phyloP scores from a whole-genome alignment of 1,284 basidiomycete genomes.

The Cryptococcus sp. region DNA sequence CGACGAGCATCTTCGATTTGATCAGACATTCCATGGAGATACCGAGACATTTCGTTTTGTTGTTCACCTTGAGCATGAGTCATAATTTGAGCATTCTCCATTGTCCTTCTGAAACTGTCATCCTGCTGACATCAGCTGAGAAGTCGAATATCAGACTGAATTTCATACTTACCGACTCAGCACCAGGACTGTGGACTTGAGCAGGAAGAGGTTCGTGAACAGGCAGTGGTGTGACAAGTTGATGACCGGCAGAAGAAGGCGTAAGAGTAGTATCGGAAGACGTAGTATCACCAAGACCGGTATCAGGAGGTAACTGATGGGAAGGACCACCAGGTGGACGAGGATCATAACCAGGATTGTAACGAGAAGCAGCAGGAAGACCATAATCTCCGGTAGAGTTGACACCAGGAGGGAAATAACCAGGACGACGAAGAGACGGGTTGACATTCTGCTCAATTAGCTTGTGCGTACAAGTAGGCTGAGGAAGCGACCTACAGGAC shows the following conservation, averaged over 20 bases:
- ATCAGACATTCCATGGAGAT: conserved; percentile 42
- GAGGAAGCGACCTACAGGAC: conserved; percentile 23
- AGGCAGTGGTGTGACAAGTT: conserved; percentile 26
- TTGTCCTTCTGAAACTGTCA: background rate
- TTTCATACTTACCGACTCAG: background rate
- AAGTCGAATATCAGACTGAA: background rate
- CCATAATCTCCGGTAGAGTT: conserved; percentile 33
- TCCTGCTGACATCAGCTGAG: background rate
- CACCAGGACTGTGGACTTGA: background rate
- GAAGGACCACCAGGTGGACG: conserved; percentile 11
- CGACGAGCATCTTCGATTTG: conserved; percentile 36
- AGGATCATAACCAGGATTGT: conserved; percentile 18
- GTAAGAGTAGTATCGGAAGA: conserved; percentile 26
- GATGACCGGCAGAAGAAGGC: conserved; percentile 18
- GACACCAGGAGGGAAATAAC: conserved; percentile 32
- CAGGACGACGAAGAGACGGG: conserved; percentile 31
- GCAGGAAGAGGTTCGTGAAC: background rate
- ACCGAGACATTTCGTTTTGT: conserved; percentile 44
- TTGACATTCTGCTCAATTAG: conserved; percentile 28
- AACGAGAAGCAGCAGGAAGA: conserved; percentile 34
- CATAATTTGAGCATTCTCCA: conserved; percentile 18
- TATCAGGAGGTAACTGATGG: conserved; percentile 16
- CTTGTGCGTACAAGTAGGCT: background rate
- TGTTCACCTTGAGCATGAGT: conserved; percentile 42
- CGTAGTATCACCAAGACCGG: conserved; percentile 31